These are phyloP conservation scores for Arabis hirsuta DNA, from an alignment of 345 rosid species.

Conservation along the genomic window DNA sequence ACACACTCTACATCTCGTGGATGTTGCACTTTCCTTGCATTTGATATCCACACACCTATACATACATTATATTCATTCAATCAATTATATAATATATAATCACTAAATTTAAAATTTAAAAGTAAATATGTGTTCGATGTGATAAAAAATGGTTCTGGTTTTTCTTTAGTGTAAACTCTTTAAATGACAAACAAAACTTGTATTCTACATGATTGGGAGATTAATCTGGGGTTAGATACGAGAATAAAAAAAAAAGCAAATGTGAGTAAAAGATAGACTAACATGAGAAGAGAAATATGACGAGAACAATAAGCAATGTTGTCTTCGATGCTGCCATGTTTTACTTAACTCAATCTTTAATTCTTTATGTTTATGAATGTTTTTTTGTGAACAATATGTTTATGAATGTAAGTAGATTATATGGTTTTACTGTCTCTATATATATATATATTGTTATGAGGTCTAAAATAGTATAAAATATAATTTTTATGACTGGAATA, in stretches of 20 bases:
- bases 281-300: constrained; percentile 11
- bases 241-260: background rate
- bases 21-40: background rate
- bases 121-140: background rate
- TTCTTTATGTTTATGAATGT: background rate
- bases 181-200: too few relatives aligned
- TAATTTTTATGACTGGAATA: too few relatives aligned
- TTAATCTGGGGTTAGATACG: too few relatives aligned
- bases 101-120: background rate
- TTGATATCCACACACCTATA: background rate
- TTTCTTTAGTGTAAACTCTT: too few relatives aligned
- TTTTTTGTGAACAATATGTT: background rate
- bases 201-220: too few relatives aligned
- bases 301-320: background rate
- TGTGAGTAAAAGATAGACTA: background rate
- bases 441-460: too few relatives aligned
- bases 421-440: background rate
- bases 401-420: too few relatives aligned
- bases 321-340: constrained; percentile 12
- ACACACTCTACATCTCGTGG: background rate
- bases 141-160: too few relatives aligned
- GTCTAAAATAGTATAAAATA: too few relatives aligned
- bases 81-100: constrained; percentile 3
- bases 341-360: background rate
- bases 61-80: background rate